Evolutionary conservation across 2,329 filamentous ascomycete genomes (phyloP).

Genomic region (Neonectria neomacrospora): DNA sequence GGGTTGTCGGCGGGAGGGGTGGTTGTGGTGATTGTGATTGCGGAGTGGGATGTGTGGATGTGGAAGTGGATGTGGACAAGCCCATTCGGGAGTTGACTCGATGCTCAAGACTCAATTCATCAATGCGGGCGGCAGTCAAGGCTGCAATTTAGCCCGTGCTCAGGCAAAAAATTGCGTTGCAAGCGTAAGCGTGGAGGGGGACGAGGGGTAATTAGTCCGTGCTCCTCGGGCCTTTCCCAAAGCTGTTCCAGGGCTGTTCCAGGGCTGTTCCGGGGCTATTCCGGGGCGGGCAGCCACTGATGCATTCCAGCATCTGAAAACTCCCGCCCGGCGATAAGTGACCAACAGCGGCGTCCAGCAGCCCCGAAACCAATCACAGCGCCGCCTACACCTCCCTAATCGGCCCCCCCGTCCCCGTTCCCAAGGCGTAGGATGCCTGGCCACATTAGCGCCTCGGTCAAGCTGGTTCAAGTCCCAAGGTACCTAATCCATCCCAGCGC

Average conservation of each 20-base stretch:
- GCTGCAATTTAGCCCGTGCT: constrained; percentile 29
- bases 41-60: not conserved
- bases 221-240: not conserved
- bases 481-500: constrained; percentile 36
- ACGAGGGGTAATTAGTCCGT: constrained; percentile 18
- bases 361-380: constrained; percentile 36
- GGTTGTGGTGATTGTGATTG: not conserved
- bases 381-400: constrained; percentile 22
- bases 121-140: constrained; percentile 24
- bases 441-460: constrained; percentile 40
- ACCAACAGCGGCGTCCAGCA: not conserved
- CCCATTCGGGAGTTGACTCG: constrained; percentile 16
- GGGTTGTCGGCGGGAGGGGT: not conserved
- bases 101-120: constrained; percentile 8
- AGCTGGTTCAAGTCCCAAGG: constrained; percentile 40
- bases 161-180: constrained; percentile 7
- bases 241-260: not conserved
- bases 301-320: not conserved
- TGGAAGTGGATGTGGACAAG: constrained; percentile 7
- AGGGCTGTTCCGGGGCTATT: not conserved
- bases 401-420: not conserved
- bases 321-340: not conserved
- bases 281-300: not conserved
- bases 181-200: constrained; percentile 29
- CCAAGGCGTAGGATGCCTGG: not conserved